phyloP scores from a whole-genome alignment of 2,329 filamentous ascomycete species.

The Venturia carpophila region DNA sequence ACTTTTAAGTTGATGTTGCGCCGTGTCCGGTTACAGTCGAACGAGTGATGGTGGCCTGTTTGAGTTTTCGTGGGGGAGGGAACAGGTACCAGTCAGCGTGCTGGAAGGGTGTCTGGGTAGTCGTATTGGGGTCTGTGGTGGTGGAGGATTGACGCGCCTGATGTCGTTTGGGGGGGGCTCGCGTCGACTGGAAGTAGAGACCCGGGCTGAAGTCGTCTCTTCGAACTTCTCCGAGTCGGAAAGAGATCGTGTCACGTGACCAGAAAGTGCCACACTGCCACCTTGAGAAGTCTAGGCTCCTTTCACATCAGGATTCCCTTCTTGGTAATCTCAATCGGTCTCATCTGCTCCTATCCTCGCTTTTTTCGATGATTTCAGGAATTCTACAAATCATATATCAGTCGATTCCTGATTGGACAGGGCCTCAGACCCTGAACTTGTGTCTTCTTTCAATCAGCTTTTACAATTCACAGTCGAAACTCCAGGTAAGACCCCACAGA shows the following conservation, averaged over 20 bases:
- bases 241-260: not conserved
- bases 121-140: constrained; percentile 6
- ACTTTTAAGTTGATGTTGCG: not conserved
- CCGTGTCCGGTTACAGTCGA: constrained; percentile 2
- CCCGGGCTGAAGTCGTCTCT: not conserved
- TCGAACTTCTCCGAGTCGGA: not conserved
- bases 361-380: not conserved
- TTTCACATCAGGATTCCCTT: no score
- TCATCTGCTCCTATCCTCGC: no score
- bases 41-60: not conserved
- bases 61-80: not conserved
- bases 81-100: not conserved
- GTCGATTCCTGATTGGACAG: not conserved
- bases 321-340: no score
- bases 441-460: not conserved
- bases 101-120: not conserved
- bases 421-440: not conserved
- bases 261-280: not conserved
- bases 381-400: not conserved
- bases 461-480: not conserved
- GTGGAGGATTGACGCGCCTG: constrained; percentile 10
- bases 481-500: not conserved
- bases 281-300: no score
- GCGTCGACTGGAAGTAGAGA: not conserved
- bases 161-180: constrained; percentile 10